These are phyloP conservation scores for Heritiera littoralis DNA, from an alignment of 345 rosid species.

Conservation along the genomic window DNA sequence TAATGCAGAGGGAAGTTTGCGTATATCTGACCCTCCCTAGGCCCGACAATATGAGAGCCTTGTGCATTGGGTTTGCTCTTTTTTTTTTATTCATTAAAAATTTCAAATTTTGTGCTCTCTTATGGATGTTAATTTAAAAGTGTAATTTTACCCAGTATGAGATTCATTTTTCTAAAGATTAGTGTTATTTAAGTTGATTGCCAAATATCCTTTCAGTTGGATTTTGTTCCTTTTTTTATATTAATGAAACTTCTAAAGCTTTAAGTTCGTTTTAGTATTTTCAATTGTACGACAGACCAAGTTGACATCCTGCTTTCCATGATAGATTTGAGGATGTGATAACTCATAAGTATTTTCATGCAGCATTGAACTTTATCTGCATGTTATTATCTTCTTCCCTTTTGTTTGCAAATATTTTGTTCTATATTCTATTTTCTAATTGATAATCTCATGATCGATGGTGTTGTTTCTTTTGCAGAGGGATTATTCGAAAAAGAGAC, in stretches of 20 bases:
- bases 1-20: no score
- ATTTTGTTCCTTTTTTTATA: not conserved
- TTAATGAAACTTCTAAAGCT: not conserved
- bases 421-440: not conserved
- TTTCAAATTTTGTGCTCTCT: not conserved
- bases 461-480: conserved; percentile 47
- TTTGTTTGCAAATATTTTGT: not conserved
- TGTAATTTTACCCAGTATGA: not conserved
- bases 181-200: not conserved
- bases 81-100: not conserved
- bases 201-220: not conserved
- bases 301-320: not conserved
- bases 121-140: not conserved
- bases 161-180: conserved; percentile 6
- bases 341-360: not conserved
- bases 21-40: no score
- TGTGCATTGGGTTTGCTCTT: no score
- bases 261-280: not conserved
- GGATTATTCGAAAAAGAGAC: conserved; percentile 75
- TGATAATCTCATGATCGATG: conserved; percentile 13
- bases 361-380: conserved; percentile 14
- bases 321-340: not conserved
- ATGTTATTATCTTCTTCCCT: not conserved
- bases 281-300: not conserved
- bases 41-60: no score